Base-by-base conservation (phyloP, 1,139 yeast genomes). In the Schizosaccharomyces versatilis region DNA sequence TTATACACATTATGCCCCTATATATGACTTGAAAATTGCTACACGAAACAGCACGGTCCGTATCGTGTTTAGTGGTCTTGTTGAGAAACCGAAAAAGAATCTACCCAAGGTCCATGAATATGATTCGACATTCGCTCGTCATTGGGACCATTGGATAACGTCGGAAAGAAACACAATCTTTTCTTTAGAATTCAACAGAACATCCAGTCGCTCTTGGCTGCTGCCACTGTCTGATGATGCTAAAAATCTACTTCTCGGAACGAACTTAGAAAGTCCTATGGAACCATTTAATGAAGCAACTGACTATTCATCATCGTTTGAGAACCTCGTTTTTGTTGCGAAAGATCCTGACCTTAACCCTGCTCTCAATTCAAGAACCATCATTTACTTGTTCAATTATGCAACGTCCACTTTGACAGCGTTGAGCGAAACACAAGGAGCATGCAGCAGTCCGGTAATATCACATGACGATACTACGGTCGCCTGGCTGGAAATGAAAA, bases 61-160 rank as follows among this genome's bases (percentile, higher is more conserved):
- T 19, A 14, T 44, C 8, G 32, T 44, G 5, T 44, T 44, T 19
- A 44, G 14, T 7, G 19, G 38, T 10, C 7, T 24, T 9, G 36
- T 10, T 9, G n/a, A 12, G 19, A 19, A 32, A 15, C 15, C 15
- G 32, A 32, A 14, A 24, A 7, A 44, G 8, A 36, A 32, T 8
- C 49, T 38, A 10, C 14, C 47, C 6, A 44, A 24, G 19, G 49
- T 44, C 14, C 49, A 44, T n/a, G 49, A 19, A 17, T 60, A 59
- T 53, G 60, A 58, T 49, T 36, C 54, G 5, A 39, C 54, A 24
- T 60, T 57, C 52, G 62, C 57, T 19, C 55, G 62, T 6, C 61
- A 60, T 51, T 60, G 62, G 62, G 61, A 60, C 40, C 58, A 59
- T 54, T 59, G 61, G 61, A 55, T 58, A 12, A 57, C 57, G n/a